Conservation (phyloP, 352 stramenopile genomes). For the Pythium plurisporium region DNA sequence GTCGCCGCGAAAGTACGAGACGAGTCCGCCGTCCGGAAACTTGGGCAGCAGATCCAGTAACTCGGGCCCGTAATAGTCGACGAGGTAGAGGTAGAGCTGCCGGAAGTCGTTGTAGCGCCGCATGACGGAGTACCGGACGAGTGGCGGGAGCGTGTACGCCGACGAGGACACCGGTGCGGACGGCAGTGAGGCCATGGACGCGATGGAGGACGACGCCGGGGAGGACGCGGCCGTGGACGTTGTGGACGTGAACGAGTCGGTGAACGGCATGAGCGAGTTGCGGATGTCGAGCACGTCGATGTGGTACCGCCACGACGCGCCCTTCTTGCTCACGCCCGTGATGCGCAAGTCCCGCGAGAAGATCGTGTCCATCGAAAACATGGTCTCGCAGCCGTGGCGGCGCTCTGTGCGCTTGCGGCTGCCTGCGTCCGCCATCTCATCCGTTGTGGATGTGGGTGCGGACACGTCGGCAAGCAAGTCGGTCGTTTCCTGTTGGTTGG, state of each 20-base stretch:
- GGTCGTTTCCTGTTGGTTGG: not conserved
- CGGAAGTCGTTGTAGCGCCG: conserved; percentile 77
- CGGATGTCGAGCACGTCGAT: conserved; percentile 75
- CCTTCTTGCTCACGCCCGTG: conserved; percentile 63
- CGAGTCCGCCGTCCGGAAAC: conserved; percentile 64
- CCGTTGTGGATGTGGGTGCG: no score
- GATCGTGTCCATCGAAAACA: conserved; percentile 20
- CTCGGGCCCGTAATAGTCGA: conserved; percentile 39
- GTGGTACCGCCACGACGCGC: conserved; percentile 71
- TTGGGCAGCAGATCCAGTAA: conserved; percentile 46
- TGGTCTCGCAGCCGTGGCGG: conserved; percentile 20
- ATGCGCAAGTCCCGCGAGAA: conserved; percentile 63
- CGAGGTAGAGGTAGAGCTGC: conserved; percentile 51
- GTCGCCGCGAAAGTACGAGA: conserved; percentile 72
- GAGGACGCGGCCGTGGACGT: conserved; percentile 9
- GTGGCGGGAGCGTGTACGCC: conserved; percentile 43
- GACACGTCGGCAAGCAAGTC: not conserved
- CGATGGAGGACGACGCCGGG: conserved; percentile 12
- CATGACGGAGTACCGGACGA: conserved; percentile 80
- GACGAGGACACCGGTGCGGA: conserved; percentile 1
- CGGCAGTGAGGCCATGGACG: conserved; percentile 9
- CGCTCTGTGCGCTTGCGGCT: conserved; percentile 18
- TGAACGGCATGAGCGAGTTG: conserved; percentile 21
- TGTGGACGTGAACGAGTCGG: conserved; percentile 7
- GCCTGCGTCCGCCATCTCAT: no score